phyloP scores from a whole-genome alignment of 257 asterid genomes.

The Petunia axillaris region DNA sequence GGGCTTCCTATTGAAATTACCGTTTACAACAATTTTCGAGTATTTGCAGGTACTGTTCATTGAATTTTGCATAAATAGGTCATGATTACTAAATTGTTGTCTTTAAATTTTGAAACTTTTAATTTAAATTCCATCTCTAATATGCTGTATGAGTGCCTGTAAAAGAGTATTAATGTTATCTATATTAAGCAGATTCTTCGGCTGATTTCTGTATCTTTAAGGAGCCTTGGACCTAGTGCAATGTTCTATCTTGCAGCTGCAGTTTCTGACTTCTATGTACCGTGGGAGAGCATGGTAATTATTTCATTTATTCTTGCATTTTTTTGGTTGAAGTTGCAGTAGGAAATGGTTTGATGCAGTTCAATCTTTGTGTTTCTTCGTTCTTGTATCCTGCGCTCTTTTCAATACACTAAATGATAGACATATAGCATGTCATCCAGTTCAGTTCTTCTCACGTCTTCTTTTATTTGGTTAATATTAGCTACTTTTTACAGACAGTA shows the following conservation, averaged over 20 bases:
- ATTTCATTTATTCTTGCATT: conserved; percentile 6
- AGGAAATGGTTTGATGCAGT: not conserved
- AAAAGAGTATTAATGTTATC: conserved; percentile 17
- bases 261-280: conserved; percentile 96
- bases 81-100: conserved; percentile 8
- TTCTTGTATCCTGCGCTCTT: not conserved
- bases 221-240: conserved; percentile 64
- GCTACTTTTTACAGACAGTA: conserved; percentile 45
- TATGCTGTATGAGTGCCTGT: not conserved
- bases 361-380: not conserved
- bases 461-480: conserved; percentile 1
- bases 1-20: conserved; percentile 79
- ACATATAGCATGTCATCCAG: not conserved
- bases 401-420: not conserved
- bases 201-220: conserved; percentile 64
- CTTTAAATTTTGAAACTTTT: conserved; percentile 8
- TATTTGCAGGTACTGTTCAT: conserved; percentile 76
- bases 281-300: conserved; percentile 95
- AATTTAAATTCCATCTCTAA: not conserved
- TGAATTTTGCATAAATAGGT: not conserved
- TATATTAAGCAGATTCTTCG: conserved; percentile 61
- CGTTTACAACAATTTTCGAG: conserved; percentile 90
- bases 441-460: not conserved
- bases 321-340: not conserved
- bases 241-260: conserved; percentile 95